Percentiles rank a stretch among this genome's conserved stretches.
phyloP scores from a whole-genome alignment of 495 filamentous ascomycete species.

The Pyrenopolyporus hunteri region DNA sequence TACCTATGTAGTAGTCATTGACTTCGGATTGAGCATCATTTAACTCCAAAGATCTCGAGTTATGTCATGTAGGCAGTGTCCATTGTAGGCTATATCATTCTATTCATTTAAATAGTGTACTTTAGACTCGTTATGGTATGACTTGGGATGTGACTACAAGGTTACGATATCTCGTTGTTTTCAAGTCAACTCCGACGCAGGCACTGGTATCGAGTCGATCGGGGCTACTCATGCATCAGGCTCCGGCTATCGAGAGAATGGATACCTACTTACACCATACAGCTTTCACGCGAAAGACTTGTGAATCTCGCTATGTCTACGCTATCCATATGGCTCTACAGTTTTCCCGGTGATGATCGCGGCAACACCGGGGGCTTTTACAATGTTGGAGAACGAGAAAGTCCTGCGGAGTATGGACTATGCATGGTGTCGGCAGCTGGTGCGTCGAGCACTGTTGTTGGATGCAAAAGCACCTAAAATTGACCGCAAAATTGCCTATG shows the following conservation, averaged over 20 bases:
- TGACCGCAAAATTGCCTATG: too few species aligned
- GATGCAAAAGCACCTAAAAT: constrained; percentile 41
- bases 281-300: constrained; percentile 44
- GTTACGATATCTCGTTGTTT: constrained; percentile 48
- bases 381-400: constrained; percentile 43
- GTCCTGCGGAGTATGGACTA: constrained; percentile 44
- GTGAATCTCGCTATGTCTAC: too few species aligned
- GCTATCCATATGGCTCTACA: constrained; percentile 42
- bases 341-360: constrained; percentile 38
- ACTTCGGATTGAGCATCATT: neutral
- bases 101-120: too few species aligned
- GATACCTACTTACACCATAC: constrained; percentile 38
- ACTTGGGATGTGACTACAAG: constrained; percentile 40
- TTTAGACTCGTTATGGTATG: constrained; percentile 44
- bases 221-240: constrained; percentile 43
- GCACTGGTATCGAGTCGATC: constrained; percentile 11
- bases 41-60: neutral
- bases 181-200: constrained; percentile 35
- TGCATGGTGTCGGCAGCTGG: constrained; percentile 47
- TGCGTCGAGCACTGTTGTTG: constrained; percentile 44
- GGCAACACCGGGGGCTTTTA: constrained; percentile 33
- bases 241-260: constrained; percentile 34
- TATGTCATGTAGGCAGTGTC: too few species aligned
- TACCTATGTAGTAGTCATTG: neutral
- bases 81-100: too few species aligned